These are phyloP conservation scores for Trichoderma atroviride DNA, from an alignment of 2,329 filamentous ascomycete genomes.

Conservation along the genomic window DNA sequence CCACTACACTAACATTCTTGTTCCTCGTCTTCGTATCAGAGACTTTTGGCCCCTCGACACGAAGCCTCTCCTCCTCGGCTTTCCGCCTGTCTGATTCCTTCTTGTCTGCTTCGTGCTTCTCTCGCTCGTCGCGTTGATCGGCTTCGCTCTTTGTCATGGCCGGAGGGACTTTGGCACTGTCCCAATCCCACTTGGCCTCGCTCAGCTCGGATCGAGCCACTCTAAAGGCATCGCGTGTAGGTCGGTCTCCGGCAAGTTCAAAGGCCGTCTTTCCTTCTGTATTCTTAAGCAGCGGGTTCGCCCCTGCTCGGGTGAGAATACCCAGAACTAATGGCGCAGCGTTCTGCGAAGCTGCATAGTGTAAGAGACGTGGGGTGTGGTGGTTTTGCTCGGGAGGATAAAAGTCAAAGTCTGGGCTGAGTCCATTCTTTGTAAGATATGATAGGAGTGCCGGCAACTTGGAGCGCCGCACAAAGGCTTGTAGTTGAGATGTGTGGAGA, in stretches of 20 bases:
- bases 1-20: constrained; percentile 51
- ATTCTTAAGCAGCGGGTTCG: constrained; percentile 72
- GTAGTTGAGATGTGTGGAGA: constrained; percentile 86
- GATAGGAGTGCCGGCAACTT: constrained; percentile 85
- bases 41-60: constrained; percentile 64
- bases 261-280: constrained; percentile 82
- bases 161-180: constrained; percentile 70
- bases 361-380: constrained; percentile 81
- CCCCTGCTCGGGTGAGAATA: constrained; percentile 72
- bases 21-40: constrained; percentile 52
- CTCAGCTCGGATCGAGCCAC: constrained; percentile 82
- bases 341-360: constrained; percentile 82
- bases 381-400: constrained; percentile 71
- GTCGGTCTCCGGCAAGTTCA: constrained; percentile 81
- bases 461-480: constrained; percentile 83
- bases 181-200: constrained; percentile 78
- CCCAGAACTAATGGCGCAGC: constrained; percentile 75
- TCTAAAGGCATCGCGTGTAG: constrained; percentile 88
- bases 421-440: constrained; percentile 76
- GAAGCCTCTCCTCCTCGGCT: constrained; percentile 73
- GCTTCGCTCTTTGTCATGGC: constrained; percentile 72
- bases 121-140: constrained; percentile 67
- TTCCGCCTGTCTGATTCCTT: constrained; percentile 72
- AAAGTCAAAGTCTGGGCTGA: constrained; percentile 75
- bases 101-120: constrained; percentile 68